These are phyloP conservation scores for Xylariaceae sp. DNA, from an alignment of 2,329 filamentous ascomycete species.

Conservation along the genomic window DNA sequence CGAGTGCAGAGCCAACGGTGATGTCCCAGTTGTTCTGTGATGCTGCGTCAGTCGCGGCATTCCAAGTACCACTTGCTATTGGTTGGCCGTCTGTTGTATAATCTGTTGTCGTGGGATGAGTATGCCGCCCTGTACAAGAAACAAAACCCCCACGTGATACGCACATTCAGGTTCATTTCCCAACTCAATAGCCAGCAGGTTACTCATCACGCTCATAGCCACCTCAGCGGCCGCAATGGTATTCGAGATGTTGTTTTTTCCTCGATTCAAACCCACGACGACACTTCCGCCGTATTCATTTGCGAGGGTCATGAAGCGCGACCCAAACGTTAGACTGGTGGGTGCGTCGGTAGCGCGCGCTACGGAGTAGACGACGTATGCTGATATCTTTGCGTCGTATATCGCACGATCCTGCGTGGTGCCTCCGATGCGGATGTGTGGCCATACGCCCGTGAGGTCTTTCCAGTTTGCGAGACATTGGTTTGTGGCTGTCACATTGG, in stretches of 20 bases:
- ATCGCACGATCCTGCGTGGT: slow-evolving; percentile 55
- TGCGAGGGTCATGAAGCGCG: slow-evolving; percentile 49
- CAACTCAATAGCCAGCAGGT: slow-evolving; percentile 51
- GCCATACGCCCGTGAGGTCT: slow-evolving; percentile 46
- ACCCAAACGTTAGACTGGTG: slow-evolving; percentile 46
- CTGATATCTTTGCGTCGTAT: slow-evolving; percentile 42
- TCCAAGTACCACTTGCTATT: slow-evolving; percentile 36
- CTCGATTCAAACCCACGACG: slow-evolving; percentile 51
- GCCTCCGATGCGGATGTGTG: slow-evolving; percentile 54
- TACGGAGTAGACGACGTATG: slow-evolving; percentile 49
- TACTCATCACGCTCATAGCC: slow-evolving; percentile 41
- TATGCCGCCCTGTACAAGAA: background rate
- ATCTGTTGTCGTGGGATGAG: slow-evolving; percentile 25
- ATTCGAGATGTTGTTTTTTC: slow-evolving; percentile 49
- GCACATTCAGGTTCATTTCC: slow-evolving; percentile 54
- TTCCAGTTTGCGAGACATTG: slow-evolving; percentile 51
- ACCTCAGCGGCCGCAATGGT: slow-evolving; percentile 48
- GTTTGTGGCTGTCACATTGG: slow-evolving; percentile 45
- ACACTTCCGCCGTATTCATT: slow-evolving; percentile 46
- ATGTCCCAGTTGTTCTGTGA: slow-evolving; percentile 39
- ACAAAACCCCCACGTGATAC: background rate
- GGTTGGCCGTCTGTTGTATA: slow-evolving; percentile 34
- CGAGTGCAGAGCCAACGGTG: slow-evolving; percentile 33
- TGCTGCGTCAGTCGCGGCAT: slow-evolving; percentile 33
- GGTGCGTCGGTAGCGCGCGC: slow-evolving; percentile 45